Evolutionary conservation across 1,284 basidiomycete genomes (phyloP).

Genomic region (Stygiomarasmius scandens): DNA sequence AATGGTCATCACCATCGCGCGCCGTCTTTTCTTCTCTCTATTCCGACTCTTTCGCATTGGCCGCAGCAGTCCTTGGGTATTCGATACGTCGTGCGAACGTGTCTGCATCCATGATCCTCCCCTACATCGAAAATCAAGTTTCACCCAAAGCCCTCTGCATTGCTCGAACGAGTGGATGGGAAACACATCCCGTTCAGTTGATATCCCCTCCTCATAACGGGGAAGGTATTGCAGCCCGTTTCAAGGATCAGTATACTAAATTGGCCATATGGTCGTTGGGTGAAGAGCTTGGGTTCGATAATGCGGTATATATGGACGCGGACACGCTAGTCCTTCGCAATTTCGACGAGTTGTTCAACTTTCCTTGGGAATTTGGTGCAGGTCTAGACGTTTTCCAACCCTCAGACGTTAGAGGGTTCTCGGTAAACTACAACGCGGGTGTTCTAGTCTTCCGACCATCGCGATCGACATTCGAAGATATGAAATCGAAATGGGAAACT

Average conservation of each 20-base stretch:
- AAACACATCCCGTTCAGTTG: conserved; percentile 29
- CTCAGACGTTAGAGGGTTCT: conserved; percentile 27
- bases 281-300: conserved; percentile 30
- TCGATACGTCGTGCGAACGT: conserved; percentile 39
- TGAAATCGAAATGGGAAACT: conserved; percentile 32
- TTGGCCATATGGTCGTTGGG: conserved; percentile 38
- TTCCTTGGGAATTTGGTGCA: conserved; percentile 39
- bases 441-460: conserved; percentile 37
- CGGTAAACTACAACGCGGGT: conserved; percentile 38
- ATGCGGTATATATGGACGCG: conserved; percentile 38
- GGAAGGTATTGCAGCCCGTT: conserved; percentile 31
- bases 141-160: conserved; percentile 37
- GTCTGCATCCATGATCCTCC: conserved; percentile 33
- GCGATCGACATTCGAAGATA: conserved; percentile 30
- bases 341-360: conserved; percentile 42
- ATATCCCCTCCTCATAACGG: conserved; percentile 36
- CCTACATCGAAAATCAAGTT: conserved; percentile 38
- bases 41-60: conserved; percentile 43
- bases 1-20: background rate
- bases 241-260: conserved; percentile 42
- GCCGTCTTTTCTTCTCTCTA: conserved; percentile 47
- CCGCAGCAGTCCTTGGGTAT: conserved; percentile 46
- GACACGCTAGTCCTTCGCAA: conserved; percentile 37
- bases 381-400: conserved; percentile 35
- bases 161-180: conserved; percentile 37